Conservation (phyloP, 2,329 filamentous ascomycete genomes). For the Colletotrichum euphorbiae region DNA sequence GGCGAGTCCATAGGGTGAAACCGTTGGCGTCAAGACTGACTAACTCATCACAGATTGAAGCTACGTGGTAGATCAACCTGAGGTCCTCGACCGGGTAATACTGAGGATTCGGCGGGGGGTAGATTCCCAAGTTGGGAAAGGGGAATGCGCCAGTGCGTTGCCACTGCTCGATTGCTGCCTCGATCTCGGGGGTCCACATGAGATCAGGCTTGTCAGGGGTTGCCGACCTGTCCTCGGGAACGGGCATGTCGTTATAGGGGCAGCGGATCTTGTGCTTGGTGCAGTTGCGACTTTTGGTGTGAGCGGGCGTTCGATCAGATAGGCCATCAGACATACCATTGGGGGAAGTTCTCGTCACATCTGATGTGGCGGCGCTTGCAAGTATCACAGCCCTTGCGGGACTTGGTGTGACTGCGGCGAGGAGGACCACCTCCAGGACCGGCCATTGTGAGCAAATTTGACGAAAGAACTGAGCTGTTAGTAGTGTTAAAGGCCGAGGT, state of each 20-base stretch:
- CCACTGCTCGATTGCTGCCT: slow-evolving; percentile 85
- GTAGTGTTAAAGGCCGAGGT: not conserved
- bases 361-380: slow-evolving; percentile 98
- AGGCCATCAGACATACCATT: slow-evolving; percentile 74
- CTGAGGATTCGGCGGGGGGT: slow-evolving; percentile 78
- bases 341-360: slow-evolving; percentile 97
- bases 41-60: slow-evolving; percentile 86
- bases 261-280: slow-evolving; percentile 99
- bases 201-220: slow-evolving; percentile 76
- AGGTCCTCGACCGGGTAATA: slow-evolving; percentile 82
- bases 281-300: slow-evolving; percentile 83
- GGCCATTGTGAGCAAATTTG: slow-evolving; percentile 74
- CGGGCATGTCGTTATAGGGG: slow-evolving; percentile 92
- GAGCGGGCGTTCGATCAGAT: slow-evolving; percentile 7
- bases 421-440: slow-evolving; percentile 95
- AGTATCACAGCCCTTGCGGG: slow-evolving; percentile 96
- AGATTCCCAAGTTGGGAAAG: slow-evolving; percentile 83
- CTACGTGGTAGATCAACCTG: slow-evolving; percentile 90
- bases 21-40: slow-evolving; percentile 80
- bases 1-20: slow-evolving; percentile 92
- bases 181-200: slow-evolving; percentile 88
- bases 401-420: slow-evolving; percentile 94
- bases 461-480: slow-evolving; percentile 44
- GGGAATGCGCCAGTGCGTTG: slow-evolving; percentile 85
- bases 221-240: slow-evolving; percentile 71